Percentiles rank a stretch among this genome's conserved stretches.
These are phyloP conservation scores for Cladophialophora yegresii DNA, from an alignment of 2,329 filamentous ascomycete species.

Conservation along the genomic window DNA sequence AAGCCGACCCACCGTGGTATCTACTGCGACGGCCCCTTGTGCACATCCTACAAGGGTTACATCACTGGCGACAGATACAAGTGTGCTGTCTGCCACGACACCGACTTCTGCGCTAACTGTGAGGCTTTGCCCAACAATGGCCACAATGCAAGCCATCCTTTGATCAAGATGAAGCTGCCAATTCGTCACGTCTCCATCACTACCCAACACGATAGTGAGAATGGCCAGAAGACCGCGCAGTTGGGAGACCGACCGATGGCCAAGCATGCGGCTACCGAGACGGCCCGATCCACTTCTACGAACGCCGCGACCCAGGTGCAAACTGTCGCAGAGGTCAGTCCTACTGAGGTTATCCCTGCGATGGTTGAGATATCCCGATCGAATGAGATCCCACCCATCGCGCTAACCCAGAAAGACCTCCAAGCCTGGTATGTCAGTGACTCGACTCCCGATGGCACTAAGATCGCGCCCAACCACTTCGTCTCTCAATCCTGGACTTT, in stretches of 20 bases:
- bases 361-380: constrained; percentile 29
- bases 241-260: constrained; percentile 67
- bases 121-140: constrained; percentile 81
- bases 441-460: constrained; percentile 74
- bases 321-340: constrained; percentile 72
- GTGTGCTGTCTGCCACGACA: constrained; percentile 92
- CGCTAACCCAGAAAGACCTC: constrained; percentile 51
- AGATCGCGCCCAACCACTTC: constrained; percentile 67
- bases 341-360: constrained; percentile 49
- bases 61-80: constrained; percentile 92
- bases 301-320: constrained; percentile 65
- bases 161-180: constrained; percentile 95
- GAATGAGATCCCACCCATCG: constrained; percentile 27
- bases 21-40: constrained; percentile 92
- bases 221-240: constrained; percentile 63
- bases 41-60: constrained; percentile 61
- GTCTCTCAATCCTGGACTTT: constrained; percentile 93
- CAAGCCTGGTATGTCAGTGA: constrained; percentile 76
- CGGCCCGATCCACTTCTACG: constrained; percentile 49
- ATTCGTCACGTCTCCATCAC: constrained; percentile 85
- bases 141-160: constrained; percentile 93
- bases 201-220: constrained; percentile 74
- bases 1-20: constrained; percentile 72
- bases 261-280: constrained; percentile 57
- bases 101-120: constrained; percentile 92